Evolutionary conservation across 2,329 filamentous ascomycete species (phyloP).

Genomic region (Trichoderma afroharzianum): DNA sequence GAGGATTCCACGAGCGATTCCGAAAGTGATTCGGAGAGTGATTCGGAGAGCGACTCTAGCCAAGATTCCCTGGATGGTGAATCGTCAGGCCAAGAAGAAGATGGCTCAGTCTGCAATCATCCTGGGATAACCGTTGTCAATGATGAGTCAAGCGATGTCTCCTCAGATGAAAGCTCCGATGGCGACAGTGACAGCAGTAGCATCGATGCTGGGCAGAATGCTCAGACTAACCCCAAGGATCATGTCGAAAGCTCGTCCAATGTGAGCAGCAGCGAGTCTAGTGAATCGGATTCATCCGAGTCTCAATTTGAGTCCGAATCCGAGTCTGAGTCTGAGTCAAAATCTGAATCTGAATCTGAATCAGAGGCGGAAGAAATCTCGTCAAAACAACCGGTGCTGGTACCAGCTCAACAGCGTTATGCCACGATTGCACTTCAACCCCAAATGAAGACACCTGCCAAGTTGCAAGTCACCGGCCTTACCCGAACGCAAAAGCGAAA

Average conservation of each 20-base stretch:
- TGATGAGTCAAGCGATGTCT: background rate
- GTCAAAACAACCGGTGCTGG: constrained; percentile 26
- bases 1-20: background rate
- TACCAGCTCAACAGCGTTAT: background rate
- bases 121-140: background rate
- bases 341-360: constrained; percentile 26
- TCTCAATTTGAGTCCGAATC: constrained; percentile 23
- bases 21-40: constrained; percentile 3
- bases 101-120: background rate
- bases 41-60: constrained; percentile 10
- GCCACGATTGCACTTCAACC: background rate
- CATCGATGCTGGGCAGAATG: constrained; percentile 4
- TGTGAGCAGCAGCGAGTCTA: constrained; percentile 17
- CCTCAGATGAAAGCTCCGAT: background rate
- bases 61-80: constrained; percentile 2
- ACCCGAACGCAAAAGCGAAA: constrained; percentile 50
- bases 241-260: background rate
- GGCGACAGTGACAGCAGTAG: constrained; percentile 16
- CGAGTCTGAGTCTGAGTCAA: constrained; percentile 25
- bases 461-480: constrained; percentile 33
- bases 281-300: constrained; percentile 19
- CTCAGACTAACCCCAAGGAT: background rate
- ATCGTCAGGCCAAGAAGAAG: constrained; percentile 2
- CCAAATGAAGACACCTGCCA: background rate
- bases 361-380: constrained; percentile 37